Percentiles rank a stretch among this genome's conserved stretches.
Evolutionary conservation across 306 rosid genomes (phyloP).

Genomic region (Castanospermum australe): DNA sequence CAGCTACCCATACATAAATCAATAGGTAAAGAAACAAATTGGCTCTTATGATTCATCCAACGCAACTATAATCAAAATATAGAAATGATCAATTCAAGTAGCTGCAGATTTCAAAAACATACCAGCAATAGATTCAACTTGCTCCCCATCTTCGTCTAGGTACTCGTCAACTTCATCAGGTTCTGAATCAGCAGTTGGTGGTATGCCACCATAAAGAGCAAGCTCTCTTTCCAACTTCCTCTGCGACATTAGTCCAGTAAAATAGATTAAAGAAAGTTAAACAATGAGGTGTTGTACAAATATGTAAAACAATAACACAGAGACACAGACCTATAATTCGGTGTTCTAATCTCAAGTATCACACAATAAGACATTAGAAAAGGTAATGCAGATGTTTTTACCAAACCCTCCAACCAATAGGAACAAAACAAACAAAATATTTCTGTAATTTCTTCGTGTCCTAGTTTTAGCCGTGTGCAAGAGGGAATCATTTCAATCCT

Average conservation of each 20-base stretch:
- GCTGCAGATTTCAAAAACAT: background rate
- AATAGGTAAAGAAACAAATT: background rate
- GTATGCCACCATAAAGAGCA: slow-evolving; percentile 49
- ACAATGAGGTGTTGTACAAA: background rate
- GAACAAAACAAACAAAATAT: background rate
- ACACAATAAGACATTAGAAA: background rate
- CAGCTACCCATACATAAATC: background rate
- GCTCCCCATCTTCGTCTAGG: slow-evolving; percentile 43
- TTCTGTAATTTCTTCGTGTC: background rate
- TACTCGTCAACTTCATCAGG: slow-evolving; percentile 34
- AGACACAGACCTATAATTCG: background rate
- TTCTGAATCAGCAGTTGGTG: slow-evolving; percentile 36
- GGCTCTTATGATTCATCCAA: background rate
- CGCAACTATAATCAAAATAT: background rate
- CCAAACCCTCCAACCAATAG: background rate
- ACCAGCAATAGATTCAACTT: slow-evolving; percentile 68
- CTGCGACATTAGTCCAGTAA: slow-evolving; percentile 46
- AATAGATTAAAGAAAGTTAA: background rate
- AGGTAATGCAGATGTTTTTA: background rate
- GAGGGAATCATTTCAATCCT: background rate
- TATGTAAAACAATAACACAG: background rate
- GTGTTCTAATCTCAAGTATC: background rate
- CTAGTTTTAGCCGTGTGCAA: too few species aligned
- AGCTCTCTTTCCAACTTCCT: slow-evolving; percentile 71
- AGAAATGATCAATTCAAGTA: background rate